phyloP scores from a whole-genome alignment of 257 asterid species.

The Anisodus acutangulus region DNA sequence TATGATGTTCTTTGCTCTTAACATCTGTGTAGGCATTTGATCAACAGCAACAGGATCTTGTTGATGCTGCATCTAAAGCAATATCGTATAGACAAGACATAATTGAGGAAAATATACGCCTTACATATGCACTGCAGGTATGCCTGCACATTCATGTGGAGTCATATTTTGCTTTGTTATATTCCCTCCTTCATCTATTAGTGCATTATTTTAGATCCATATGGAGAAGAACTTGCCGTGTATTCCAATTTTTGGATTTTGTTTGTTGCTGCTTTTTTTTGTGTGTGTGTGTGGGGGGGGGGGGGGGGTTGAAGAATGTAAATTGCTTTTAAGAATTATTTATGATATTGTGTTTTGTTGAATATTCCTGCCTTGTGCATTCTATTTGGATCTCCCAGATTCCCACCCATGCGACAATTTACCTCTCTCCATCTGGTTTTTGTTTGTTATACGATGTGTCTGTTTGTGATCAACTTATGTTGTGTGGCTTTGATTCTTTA shows the following conservation, averaged over 20 bases:
- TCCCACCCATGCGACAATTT: not conserved
- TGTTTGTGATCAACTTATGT: not conserved
- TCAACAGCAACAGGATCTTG: constrained; percentile 98
- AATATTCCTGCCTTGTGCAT: constrained; percentile 16
- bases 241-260: not conserved
- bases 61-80: constrained; percentile 98
- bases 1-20: constrained; percentile 23
- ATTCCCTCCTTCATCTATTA: not conserved
- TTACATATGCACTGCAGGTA: constrained; percentile 95
- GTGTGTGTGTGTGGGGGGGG: not conserved
- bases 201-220: not conserved
- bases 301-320: not conserved
- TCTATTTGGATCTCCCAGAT: constrained; percentile 20
- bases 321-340: not conserved
- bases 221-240: not conserved
- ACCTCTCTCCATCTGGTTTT: not conserved
- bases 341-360: constrained; percentile 12
- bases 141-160: not conserved
- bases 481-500: too few species aligned
- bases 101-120: constrained; percentile 98
- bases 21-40: constrained; percentile 76
- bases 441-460: not conserved
- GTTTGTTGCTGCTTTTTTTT: not conserved
- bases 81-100: constrained; percentile 94
- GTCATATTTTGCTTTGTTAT: constrained; percentile 28